Evolutionary conservation across 2,329 filamentous ascomycete species (phyloP), one percentile per base, ranked within the genome.

Genomic region (Ophiosphaerella herpotricha): DNA sequence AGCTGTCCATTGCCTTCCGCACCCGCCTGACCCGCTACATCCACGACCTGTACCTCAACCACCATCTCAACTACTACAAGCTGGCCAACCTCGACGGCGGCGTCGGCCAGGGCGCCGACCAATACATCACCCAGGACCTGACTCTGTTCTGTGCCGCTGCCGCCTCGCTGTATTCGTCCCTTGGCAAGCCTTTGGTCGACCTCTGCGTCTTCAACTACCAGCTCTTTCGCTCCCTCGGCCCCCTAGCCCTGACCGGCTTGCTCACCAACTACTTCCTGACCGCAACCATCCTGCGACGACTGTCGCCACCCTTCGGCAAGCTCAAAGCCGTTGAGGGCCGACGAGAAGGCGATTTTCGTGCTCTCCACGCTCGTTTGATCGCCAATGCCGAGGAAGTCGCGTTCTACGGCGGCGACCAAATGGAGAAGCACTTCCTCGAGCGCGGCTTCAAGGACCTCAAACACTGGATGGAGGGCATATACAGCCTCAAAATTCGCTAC

Each of bases 121-220:
- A 99, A 67, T 97, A 92, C 74, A 97, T 99, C 67, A 97, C 94
- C 0, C 93, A 97, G 70, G 94, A 99, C 72, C 80, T 99, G 29
- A 97, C 94, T 0, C 80, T 96, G 1, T 99, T 99, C 77, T 99
- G 95, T 70, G 89, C 90, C 9, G 87, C 92, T 3, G 93, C 94
- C 1, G 92, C 94, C 13, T 90, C 91, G 18, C 78, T 99, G 5
- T 99, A 97, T 76, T 97, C 94, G 1, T 97, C 92, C 0, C 80
- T 99, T 3, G 94, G 94, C n/a, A 99, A 99, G 73, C 94, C 94
- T 0, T 86, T 97, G 58, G 90, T 99, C n/a, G 94, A 99, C 71
- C 81, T 99, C 2, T 90, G 92, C 60, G 94, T 97, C 39, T 99
- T 99, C 80, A 99, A 96, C 75, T 99, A 96, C 72, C 94, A 99